These are phyloP conservation scores for Xylaria intraflava DNA, from an alignment of 495 filamentous ascomycete genomes.

Conservation along the genomic window DNA sequence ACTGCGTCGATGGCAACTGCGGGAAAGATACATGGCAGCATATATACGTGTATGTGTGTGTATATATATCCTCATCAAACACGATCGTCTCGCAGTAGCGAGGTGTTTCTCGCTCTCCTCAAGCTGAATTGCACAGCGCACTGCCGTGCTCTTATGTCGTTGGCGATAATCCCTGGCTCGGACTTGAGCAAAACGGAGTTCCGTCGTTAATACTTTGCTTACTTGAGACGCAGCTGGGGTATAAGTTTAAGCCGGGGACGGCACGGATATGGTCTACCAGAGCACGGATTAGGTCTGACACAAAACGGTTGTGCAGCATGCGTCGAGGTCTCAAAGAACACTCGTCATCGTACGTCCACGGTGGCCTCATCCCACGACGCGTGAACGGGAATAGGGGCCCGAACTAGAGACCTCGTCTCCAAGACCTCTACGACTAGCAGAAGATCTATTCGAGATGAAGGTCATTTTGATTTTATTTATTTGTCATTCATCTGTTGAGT, in stretches of 20 bases:
- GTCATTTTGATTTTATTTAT: neutral
- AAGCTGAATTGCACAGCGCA: neutral
- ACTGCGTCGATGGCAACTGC: too few species aligned
- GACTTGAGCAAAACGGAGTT: neutral
- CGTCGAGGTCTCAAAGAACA: conserved; percentile 10
- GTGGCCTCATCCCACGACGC: neutral
- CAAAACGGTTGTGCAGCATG: conserved; percentile 23
- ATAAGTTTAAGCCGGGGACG: neutral
- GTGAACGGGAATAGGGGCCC: neutral
- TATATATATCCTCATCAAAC: neutral
- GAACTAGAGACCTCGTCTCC: neutral
- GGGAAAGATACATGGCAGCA: too few species aligned
- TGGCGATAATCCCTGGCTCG: neutral
- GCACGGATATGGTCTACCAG: neutral
- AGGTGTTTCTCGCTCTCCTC: neutral
- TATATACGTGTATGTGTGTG: neutral
- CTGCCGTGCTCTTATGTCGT: neutral
- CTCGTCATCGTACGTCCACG: neutral
- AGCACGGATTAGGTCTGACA: conserved; percentile 8
- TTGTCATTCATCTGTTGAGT: conserved; percentile 5
- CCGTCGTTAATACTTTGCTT: neutral
- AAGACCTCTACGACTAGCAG: neutral
- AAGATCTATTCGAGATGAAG: neutral
- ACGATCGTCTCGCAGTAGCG: neutral
- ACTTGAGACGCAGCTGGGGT: neutral